Evolutionary conservation across 1,284 basidiomycete species (phyloP).

Genomic region (Coriolopsis trogii): DNA sequence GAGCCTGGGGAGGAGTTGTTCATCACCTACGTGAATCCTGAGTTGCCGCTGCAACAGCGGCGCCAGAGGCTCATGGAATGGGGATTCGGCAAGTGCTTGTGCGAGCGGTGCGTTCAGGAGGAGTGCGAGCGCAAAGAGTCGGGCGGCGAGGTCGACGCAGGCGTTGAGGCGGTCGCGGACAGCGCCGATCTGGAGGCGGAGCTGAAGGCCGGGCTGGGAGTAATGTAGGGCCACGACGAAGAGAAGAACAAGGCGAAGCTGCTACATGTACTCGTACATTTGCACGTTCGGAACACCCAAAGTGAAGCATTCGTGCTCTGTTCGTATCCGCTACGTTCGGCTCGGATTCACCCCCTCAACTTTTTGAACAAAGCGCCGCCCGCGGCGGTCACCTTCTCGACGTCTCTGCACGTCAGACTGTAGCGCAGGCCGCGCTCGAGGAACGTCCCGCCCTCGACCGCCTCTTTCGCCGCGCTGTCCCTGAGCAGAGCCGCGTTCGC

Average conservation of each 20-base stretch:
- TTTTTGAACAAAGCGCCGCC: slow-evolving; percentile 26
- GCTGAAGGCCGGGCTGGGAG: slow-evolving; percentile 52
- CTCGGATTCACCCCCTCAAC: slow-evolving; percentile 11
- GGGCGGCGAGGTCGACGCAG: slow-evolving; percentile 18
- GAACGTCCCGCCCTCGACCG: slow-evolving; percentile 47
- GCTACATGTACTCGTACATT: neutral
- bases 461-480: slow-evolving; percentile 40
- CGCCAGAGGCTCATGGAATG: slow-evolving; percentile 65
- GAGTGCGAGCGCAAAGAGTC: slow-evolving; percentile 44
- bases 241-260: neutral
- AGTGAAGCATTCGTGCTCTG: no score
- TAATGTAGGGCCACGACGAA: slow-evolving; percentile 28
- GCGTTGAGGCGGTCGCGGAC: slow-evolving; percentile 28
- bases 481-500: slow-evolving; percentile 58
- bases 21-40: slow-evolving; percentile 81
- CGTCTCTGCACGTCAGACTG: slow-evolving; percentile 89
- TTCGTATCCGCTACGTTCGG: no score
- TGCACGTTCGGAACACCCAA: no score
- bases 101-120: slow-evolving; percentile 62
- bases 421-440: slow-evolving; percentile 67
- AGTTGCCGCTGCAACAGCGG: slow-evolving; percentile 53
- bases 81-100: slow-evolving; percentile 76
- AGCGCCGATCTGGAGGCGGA: slow-evolving; percentile 36
- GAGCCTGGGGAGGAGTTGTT: slow-evolving; percentile 74
- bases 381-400: slow-evolving; percentile 55